These are phyloP conservation scores for Alnus glutinosa DNA, from an alignment of 306 rosid species.

Conservation along the genomic window DNA sequence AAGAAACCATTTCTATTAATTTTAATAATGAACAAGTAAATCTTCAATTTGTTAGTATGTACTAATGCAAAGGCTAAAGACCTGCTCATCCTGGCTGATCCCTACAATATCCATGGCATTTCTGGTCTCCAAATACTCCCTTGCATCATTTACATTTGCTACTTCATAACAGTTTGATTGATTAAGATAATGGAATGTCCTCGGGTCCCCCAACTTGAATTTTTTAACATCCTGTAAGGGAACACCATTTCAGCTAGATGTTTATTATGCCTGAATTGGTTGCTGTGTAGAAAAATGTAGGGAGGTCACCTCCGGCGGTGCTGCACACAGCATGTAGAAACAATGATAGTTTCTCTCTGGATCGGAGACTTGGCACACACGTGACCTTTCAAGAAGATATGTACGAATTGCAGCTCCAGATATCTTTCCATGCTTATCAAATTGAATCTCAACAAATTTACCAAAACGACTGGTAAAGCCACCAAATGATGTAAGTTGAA, in stretches of 20 bases:
- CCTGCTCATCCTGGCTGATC: constrained; percentile 85
- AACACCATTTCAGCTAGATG: constrained; percentile 31
- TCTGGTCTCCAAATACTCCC: constrained; percentile 82
- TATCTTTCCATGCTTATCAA: constrained; percentile 78
- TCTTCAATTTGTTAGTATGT: constrained; percentile 20
- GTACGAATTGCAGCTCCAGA: constrained; percentile 94
- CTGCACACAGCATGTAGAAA: constrained; percentile 92
- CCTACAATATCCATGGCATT: constrained; percentile 93
- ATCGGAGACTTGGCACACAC: constrained; percentile 84
- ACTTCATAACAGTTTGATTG: constrained; percentile 78
- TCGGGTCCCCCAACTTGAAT: constrained; percentile 75
- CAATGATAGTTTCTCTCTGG: constrained; percentile 95
- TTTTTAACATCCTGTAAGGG: constrained; percentile 59
- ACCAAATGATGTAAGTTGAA: constrained; percentile 26
- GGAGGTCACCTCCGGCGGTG: constrained; percentile 73
- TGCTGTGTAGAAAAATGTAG: constrained; percentile 11
- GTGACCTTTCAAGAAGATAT: constrained; percentile 84
- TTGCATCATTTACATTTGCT: constrained; percentile 79
- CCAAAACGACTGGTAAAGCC: constrained; percentile 77
- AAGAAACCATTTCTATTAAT: constrained; percentile 30
- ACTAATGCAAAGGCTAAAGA: constrained; percentile 26
- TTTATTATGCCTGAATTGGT: constrained; percentile 8
- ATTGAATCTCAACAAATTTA: constrained; percentile 87
- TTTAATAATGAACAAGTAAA: constrained; percentile 12
- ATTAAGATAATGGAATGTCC: constrained; percentile 72